A percentile compares a stretch with the other conserved stretches of the same genome.
Evolutionary conservation across 352 stramenopile genomes (phyloP).

Genomic region (Plasmopara halstedii): DNA sequence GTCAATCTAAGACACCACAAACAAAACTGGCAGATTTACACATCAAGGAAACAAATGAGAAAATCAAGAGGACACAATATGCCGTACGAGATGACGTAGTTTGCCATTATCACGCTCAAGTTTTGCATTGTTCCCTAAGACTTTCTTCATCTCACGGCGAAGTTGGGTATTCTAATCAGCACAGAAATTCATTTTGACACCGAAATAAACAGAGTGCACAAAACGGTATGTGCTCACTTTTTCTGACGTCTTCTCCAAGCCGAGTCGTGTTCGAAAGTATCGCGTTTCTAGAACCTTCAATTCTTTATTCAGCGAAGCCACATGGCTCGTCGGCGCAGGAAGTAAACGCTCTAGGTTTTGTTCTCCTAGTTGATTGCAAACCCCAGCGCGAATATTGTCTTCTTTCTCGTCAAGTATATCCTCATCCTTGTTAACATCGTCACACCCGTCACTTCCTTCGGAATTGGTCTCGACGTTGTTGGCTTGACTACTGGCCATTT

Average conservation of each 20-base stretch:
- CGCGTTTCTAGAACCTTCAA: conserved; percentile 65
- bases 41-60: neutral
- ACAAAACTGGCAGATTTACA: neutral
- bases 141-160: conserved; percentile 43
- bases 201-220: neutral
- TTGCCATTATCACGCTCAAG: conserved; percentile 58
- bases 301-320: conserved; percentile 58
- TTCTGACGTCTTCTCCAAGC: conserved; percentile 58
- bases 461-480: neutral
- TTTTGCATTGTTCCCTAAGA: conserved; percentile 24
- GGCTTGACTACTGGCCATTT: conserved; percentile 5
- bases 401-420: conserved; percentile 1
- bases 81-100: conserved; percentile 45
- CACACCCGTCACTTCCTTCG: neutral
- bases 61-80: no score
- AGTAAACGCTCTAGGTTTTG: conserved; percentile 26
- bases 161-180: conserved; percentile 42
- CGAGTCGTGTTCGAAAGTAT: conserved; percentile 69
- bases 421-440: neutral
- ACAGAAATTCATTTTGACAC: neutral
- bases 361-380: conserved; percentile 17
- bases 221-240: conserved; percentile 23
- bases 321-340: conserved; percentile 39
- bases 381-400: neutral
- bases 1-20: conserved; percentile 39